Percentiles rank a stretch among this genome's conserved stretches.
These are phyloP conservation scores for Rhododendron williamsianum DNA, from an alignment of 148 eudicot genomes.

Conservation along the genomic window DNA sequence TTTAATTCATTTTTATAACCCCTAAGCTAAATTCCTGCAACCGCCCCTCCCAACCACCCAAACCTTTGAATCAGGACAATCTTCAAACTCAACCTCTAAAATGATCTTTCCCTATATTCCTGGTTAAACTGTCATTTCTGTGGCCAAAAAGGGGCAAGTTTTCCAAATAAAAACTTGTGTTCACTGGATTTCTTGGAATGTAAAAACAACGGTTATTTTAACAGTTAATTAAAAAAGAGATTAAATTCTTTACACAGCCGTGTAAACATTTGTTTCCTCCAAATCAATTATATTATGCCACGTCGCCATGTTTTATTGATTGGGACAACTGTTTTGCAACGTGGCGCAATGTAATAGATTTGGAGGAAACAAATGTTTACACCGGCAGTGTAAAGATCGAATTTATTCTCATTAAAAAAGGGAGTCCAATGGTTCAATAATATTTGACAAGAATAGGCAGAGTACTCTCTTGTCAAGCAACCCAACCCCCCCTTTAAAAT, in stretches of 20 bases:
- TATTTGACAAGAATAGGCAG: neutral
- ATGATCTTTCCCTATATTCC: conserved; percentile 9
- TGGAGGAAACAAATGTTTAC: no score
- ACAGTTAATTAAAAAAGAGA: neutral
- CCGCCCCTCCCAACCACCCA: neutral
- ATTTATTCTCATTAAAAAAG: neutral
- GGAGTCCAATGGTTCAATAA: neutral
- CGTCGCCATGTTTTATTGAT: no score
- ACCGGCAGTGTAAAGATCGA: no score
- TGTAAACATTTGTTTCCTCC: no score
- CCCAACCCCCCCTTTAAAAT: neutral
- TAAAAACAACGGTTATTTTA: neutral
- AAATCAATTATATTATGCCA: no score
- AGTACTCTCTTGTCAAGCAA: conserved; percentile 4
- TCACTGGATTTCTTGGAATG: neutral
- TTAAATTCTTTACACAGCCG: no score
- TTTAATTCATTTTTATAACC: no score
- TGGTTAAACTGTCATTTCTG: conserved; percentile 16
- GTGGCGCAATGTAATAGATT: no score
- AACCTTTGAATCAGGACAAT: neutral
- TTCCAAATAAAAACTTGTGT: conserved; percentile 10
- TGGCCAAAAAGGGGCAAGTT: conserved; percentile 2
- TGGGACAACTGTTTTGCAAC: no score
- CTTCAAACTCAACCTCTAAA: neutral
- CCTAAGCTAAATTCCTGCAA: neutral